Percentiles rank a stretch among this genome's conserved stretches.
phyloP scores from a whole-genome alignment of 495 filamentous ascomycete species.

The Mytilinidion resinicola region DNA sequence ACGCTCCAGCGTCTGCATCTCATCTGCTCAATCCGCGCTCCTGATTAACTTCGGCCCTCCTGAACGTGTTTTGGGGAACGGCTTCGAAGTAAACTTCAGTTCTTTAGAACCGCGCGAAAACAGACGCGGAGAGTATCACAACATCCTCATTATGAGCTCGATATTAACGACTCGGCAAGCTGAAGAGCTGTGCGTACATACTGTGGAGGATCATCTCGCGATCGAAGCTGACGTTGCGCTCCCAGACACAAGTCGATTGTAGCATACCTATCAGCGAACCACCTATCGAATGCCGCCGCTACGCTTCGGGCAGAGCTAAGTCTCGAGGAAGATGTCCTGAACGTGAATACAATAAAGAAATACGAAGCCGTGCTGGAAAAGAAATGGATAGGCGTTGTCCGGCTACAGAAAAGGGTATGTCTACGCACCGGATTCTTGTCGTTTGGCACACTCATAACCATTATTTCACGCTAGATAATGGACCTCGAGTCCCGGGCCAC shows the following conservation, averaged over 20 bases:
- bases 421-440: background rate
- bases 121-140: conserved; percentile 7
- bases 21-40: too few species aligned
- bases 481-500: conserved; percentile 72
- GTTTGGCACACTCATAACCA: background rate
- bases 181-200: conserved; percentile 67
- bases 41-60: too few species aligned
- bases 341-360: conserved; percentile 70
- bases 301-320: conserved; percentile 60
- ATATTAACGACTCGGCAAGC: conserved; percentile 75
- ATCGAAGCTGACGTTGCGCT: conserved; percentile 15
- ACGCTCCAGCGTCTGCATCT: too few species aligned
- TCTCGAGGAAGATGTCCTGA: conserved; percentile 65
- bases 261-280: conserved; percentile 73
- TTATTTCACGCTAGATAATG: conserved; percentile 63
- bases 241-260: conserved; percentile 83
- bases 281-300: conserved; percentile 59
- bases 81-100: too few species aligned
- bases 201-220: background rate
- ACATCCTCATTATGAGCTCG: conserved; percentile 55
- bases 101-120: too few species aligned
- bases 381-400: conserved; percentile 91
- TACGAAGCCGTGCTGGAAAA: conserved; percentile 87
- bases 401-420: conserved; percentile 80
- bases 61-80: too few species aligned